Percentiles rank a stretch among this genome's conserved stretches.
Evolutionary conservation across 768 basidiomycete species (phyloP).

Genomic region (Xerocomellus chrysenteron): DNA sequence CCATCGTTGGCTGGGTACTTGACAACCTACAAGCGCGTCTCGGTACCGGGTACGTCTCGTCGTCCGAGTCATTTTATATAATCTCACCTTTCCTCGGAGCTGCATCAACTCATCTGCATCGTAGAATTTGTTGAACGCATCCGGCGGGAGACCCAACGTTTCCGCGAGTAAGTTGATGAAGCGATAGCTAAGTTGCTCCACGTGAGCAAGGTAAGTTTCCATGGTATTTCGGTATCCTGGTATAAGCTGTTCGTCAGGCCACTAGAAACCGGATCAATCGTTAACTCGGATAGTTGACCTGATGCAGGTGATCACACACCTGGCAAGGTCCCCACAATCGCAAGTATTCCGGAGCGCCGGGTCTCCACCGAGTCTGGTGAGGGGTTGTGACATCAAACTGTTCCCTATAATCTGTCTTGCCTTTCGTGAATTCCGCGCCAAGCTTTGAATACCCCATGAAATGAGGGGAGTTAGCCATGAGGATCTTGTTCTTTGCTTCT

Average conservation of each 20-base stretch:
- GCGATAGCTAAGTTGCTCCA: slow-evolving; percentile 57
- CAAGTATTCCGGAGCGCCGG: slow-evolving; percentile 63
- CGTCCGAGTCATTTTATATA: not conserved
- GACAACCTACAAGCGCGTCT: slow-evolving; percentile 43
- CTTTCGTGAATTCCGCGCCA: slow-evolving; percentile 75
- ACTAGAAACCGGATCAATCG: slow-evolving; percentile 41
- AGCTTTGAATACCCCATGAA: slow-evolving; percentile 77
- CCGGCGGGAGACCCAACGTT: slow-evolving; percentile 61
- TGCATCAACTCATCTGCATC: slow-evolving; percentile 62
- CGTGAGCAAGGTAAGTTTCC: slow-evolving; percentile 58
- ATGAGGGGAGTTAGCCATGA: slow-evolving; percentile 73
- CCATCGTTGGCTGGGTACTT: slow-evolving; percentile 65
- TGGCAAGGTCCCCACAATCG: slow-evolving; percentile 74
- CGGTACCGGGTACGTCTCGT: not conserved
- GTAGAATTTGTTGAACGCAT: slow-evolving; percentile 64
- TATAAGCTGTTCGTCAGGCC: slow-evolving; percentile 70
- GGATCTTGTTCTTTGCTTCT: slow-evolving; percentile 59
- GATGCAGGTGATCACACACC: slow-evolving; percentile 39
- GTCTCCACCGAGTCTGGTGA: slow-evolving; percentile 58
- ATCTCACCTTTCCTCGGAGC: slow-evolving; percentile 61
- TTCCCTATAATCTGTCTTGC: slow-evolving; percentile 68
- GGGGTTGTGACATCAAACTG: slow-evolving; percentile 80
- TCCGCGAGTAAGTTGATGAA: slow-evolving; percentile 67
- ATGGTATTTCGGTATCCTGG: slow-evolving; percentile 66
- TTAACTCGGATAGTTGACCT: not conserved